phyloP scores from a whole-genome alignment of 2,329 filamentous ascomycete species.

The Xylariaceae sp. region DNA sequence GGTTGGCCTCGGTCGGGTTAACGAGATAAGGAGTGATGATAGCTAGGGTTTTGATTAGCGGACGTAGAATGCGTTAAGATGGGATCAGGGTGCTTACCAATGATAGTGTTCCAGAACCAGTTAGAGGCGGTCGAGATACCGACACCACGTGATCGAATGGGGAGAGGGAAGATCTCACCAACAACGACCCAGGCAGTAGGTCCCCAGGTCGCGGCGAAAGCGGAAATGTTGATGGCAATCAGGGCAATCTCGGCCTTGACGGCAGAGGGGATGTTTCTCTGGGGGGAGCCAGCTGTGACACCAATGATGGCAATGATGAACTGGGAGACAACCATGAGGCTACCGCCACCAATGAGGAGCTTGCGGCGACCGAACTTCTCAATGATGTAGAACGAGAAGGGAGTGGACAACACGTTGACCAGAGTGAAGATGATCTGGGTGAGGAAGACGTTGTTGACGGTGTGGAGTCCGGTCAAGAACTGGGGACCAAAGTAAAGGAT shows the following conservation, averaged over 20 bases:
- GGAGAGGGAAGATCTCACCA: conserved; percentile 72
- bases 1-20: conserved; percentile 42
- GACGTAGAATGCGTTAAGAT: neutral
- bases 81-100: conserved; percentile 17
- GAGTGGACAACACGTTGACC: conserved; percentile 72
- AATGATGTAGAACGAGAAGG: conserved; percentile 67
- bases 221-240: conserved; percentile 76
- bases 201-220: conserved; percentile 75
- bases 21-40: conserved; percentile 70
- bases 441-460: conserved; percentile 65
- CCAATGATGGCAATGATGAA: conserved; percentile 65
- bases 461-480: conserved; percentile 64
- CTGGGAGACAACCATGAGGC: conserved; percentile 66
- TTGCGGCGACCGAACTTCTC: conserved; percentile 66
- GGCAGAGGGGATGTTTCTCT: conserved; percentile 32
- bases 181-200: conserved; percentile 66
- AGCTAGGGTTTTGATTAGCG: conserved; percentile 29
- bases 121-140: conserved; percentile 68
- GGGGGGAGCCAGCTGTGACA: conserved; percentile 38
- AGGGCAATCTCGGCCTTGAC: conserved; percentile 62
- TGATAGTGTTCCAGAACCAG: conserved; percentile 68
- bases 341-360: conserved; percentile 64
- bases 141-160: conserved; percentile 69
- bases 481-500: conserved; percentile 69
- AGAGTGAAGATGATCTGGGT: conserved; percentile 69